A percentile compares a stretch with the other conserved stretches of the same genome.
phyloP scores from a whole-genome alignment of 306 rosid genomes.

The Prosopis cineraria region DNA sequence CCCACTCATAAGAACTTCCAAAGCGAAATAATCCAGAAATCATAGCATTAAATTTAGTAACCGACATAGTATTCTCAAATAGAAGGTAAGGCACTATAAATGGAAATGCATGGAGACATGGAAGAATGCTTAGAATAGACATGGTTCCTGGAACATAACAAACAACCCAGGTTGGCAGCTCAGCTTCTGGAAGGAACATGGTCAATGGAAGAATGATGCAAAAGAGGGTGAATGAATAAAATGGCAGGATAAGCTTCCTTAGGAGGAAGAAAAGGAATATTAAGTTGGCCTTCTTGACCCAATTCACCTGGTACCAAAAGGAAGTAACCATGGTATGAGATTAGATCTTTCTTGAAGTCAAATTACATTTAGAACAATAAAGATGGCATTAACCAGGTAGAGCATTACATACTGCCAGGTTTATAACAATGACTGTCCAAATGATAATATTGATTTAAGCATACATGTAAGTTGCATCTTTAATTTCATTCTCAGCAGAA shows the following conservation, averaged over 20 bases:
- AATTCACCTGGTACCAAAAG: conserved; percentile 67
- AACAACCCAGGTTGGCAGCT: conserved; percentile 94
- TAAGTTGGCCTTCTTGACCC: conserved; percentile 80
- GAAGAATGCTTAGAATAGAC: conserved; percentile 86
- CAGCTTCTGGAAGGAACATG: conserved; percentile 99
- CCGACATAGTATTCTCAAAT: conserved; percentile 97
- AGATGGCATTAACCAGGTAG: conserved; percentile 21
- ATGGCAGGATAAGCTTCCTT: conserved; percentile 93
- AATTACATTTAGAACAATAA: conserved; percentile 21
- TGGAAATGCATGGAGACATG: conserved; percentile 86
- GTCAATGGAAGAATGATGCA: conserved; percentile 98
- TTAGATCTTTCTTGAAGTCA: conserved; percentile 31
- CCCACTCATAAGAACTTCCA: conserved; percentile 96
- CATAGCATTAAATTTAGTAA: conserved; percentile 98
- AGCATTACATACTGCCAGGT: conserved; percentile 8
- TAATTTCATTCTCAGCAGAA: not conserved
- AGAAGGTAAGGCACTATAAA: conserved; percentile 93
- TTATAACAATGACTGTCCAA: not conserved
- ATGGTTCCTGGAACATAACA: conserved; percentile 95
- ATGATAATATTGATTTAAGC: not conserved
- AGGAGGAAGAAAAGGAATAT: conserved; percentile 94
- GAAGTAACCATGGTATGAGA: conserved; percentile 28
- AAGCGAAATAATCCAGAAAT: conserved; percentile 89
- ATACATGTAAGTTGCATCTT: not conserved
- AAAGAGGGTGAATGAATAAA: conserved; percentile 94